Base-by-base conservation (phyloP, 805 yeast genomes). In the Vanderwaltozyma yarrowii region DNA sequence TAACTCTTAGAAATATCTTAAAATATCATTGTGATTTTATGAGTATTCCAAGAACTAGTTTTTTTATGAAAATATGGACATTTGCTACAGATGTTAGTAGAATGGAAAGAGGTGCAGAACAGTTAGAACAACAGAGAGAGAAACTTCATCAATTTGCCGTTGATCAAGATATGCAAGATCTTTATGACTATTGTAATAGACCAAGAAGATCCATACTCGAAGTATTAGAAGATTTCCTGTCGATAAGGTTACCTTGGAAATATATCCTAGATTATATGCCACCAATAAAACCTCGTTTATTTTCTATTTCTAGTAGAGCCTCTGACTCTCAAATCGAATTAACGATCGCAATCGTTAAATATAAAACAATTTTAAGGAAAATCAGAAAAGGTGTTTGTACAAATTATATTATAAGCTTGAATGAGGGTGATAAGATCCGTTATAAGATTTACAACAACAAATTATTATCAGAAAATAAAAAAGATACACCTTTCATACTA, bases 191-290 rank as follows among this genome's bases (percentile, higher is more conserved):
- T 58, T 94, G 94, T n/a, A 83, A 86, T 54, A 66, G 97, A 42
- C 96, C 97, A 5, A 70, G 96, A 45, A 61, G 99, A 46, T 86
- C 95, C 35, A 71, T 88, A 4, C 54, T 87, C 17, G 99, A 92
- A 56, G 81, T 83, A 0, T 56, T 92, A 6, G 70, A 76, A 37
- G 99, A 92, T 55, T 92, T 92, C 54, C 76, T 73, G 44, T 72
- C 85, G 5, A 66, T 92, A 30, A 68, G 61, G 35, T 75, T 92
- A 21, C 97, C 98, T 1, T 54, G 83, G 26, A 80, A 75, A 40
- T 80, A 81, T 51, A 49, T 86, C 5, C 66, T 84, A 31, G 97
- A 92, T 43, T 60, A 85, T 17, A 67, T 92, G 45, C 96, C 96
- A 4, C 51, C 66, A 2, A 71, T 92, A 40, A 77, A 78, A 45